These are phyloP conservation scores for Penicillium lividum DNA, from an alignment of 495 filamentous ascomycete genomes.

Conservation along the genomic window DNA sequence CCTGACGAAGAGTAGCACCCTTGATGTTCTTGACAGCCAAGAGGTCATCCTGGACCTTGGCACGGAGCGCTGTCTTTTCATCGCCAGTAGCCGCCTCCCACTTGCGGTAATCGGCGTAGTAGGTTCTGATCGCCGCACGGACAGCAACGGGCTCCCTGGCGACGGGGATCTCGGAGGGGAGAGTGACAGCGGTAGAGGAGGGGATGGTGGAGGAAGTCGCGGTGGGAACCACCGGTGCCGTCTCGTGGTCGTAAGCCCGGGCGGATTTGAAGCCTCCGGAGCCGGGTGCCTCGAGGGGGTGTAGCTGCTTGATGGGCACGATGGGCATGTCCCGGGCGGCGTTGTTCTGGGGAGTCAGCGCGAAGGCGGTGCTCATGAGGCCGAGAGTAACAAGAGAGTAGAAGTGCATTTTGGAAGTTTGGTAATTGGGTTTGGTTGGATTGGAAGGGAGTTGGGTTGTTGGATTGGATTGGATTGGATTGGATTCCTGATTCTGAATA, in stretches of 20 bases:
- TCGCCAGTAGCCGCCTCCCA: background rate
- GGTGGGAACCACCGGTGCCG: background rate
- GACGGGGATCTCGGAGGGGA: background rate
- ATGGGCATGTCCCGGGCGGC: background rate
- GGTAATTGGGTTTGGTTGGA: background rate
- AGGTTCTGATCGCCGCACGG: background rate
- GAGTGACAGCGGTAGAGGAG: background rate
- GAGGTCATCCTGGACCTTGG: background rate
- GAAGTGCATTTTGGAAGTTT: conserved; percentile 7
- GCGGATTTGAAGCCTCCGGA: background rate
- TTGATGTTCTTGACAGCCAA: background rate
- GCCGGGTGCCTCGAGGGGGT: background rate
- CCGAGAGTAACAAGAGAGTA: background rate
- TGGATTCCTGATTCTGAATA: background rate
- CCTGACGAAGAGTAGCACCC: background rate
- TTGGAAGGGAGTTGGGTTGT: background rate
- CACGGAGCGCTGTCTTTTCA: background rate
- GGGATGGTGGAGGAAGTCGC: background rate
- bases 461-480: conserved; percentile 1
- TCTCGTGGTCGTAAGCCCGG: background rate
- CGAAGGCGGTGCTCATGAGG: conserved; percentile 5
- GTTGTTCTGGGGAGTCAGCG: background rate
- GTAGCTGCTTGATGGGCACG: background rate
- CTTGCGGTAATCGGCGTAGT: background rate
- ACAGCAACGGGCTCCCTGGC: background rate